phyloP scores from a whole-genome alignment of 768 basidiomycete species.

The Zangia roseola region DNA sequence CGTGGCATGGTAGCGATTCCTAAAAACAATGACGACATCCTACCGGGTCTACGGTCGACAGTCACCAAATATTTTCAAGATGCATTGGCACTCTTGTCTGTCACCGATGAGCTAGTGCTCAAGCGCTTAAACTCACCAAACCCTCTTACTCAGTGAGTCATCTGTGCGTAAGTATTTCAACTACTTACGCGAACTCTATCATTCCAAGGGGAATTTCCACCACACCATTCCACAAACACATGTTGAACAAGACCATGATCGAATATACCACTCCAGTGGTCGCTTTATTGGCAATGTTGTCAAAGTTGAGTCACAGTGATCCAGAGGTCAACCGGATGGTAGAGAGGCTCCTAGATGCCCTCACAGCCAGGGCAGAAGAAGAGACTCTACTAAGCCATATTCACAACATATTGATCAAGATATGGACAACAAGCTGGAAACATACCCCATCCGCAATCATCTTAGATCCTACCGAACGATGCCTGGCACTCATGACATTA shows the following conservation, averaged over 20 bases:
- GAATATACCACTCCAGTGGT: slow-evolving; percentile 9
- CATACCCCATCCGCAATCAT: not conserved
- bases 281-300: not conserved
- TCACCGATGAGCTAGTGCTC: slow-evolving; percentile 6
- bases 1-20: not conserved
- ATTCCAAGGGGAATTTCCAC: slow-evolving; percentile 20
- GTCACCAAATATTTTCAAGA: slow-evolving; percentile 6
- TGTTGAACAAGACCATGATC: slow-evolving; percentile 5
- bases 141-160: slow-evolving; percentile 4
- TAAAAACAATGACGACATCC: not conserved
- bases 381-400: not conserved
- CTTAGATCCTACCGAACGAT: not conserved
- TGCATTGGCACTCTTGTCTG: not conserved
- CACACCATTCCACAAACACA: slow-evolving; percentile 22
- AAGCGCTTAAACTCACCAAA: slow-evolving; percentile 10
- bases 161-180: not conserved
- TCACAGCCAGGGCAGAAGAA: too few relatives aligned
- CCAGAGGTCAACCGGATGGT: too few relatives aligned
- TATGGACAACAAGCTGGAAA: slow-evolving; percentile 14
- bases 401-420: slow-evolving; percentile 1
- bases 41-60: not conserved
- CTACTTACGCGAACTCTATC: not conserved
- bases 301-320: not conserved
- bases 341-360: too few relatives aligned
- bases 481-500: not conserved